These are phyloP conservation scores for Meredithiella fracta DNA, from an alignment of 2,329 filamentous ascomycete species.

Conservation along the genomic window DNA sequence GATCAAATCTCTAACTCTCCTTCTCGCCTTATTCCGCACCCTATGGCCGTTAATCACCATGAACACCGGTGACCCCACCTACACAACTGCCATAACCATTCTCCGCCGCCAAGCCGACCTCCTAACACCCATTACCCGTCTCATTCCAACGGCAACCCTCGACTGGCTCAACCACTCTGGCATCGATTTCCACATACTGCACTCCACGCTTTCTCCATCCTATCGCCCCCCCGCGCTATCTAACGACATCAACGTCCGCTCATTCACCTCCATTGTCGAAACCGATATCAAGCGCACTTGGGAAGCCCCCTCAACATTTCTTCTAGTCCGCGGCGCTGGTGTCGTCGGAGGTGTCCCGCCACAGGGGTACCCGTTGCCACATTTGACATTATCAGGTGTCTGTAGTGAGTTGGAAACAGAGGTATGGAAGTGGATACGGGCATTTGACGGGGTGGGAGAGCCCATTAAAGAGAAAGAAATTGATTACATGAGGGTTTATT, in stretches of 20 bases:
- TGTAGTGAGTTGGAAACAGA: neutral
- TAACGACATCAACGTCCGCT: slow-evolving; percentile 20
- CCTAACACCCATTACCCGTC: too few relatives aligned
- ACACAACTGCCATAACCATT: too few relatives aligned
- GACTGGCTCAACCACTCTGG: neutral
- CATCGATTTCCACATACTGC: too few relatives aligned
- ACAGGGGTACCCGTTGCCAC: slow-evolving; percentile 7
- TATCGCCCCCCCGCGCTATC: neutral
- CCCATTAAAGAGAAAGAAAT: too few relatives aligned
- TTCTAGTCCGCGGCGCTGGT: slow-evolving; percentile 17
- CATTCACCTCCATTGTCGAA: slow-evolving; percentile 21
- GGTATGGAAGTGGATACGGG: neutral
- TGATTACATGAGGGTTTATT: too few relatives aligned
- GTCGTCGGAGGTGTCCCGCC: slow-evolving; percentile 1
- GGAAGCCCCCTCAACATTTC: slow-evolving; percentile 15
- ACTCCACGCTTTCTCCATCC: too few relatives aligned
- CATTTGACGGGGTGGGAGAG: neutral
- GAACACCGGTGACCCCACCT: neutral
- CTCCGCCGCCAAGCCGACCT: too few relatives aligned
- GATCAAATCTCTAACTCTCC: neutral
- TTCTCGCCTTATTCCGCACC: neutral
- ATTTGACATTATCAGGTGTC: neutral
- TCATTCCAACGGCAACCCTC: too few relatives aligned
- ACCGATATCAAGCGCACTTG: slow-evolving; percentile 17
- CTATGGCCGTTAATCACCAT: neutral